A percentile compares a stretch with the other conserved stretches of the same genome.
Conservation (phyloP, 139 green algal species). For the Marvania coccoides region DNA sequence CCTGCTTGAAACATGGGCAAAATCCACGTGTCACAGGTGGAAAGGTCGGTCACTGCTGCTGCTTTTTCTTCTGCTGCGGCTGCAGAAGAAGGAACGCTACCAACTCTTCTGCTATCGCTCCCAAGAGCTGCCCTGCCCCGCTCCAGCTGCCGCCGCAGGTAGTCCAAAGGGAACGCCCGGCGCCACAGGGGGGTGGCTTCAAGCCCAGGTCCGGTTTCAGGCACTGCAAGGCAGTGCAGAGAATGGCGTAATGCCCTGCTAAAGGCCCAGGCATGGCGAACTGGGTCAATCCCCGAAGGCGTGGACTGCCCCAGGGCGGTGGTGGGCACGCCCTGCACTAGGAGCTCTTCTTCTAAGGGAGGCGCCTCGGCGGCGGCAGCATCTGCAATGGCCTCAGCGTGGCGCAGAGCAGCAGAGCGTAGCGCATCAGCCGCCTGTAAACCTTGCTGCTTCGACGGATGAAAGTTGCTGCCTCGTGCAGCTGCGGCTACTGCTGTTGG, state of each 20-base stretch:
- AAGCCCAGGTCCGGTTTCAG: too few relatives aligned
- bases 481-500: background rate
- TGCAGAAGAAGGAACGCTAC: background rate
- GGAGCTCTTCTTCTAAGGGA: too few relatives aligned
- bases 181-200: too few relatives aligned
- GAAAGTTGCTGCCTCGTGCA: background rate
- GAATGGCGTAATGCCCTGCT: background rate
- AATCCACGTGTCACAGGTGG: slow-evolving; percentile 28
- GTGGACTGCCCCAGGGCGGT: background rate
- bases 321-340: too few relatives aligned
- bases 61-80: background rate
- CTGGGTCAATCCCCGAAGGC: background rate
- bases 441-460: background rate
- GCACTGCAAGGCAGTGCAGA: slow-evolving; percentile 6
- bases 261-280: background rate
- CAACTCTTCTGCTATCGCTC: background rate
- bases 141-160: background rate
- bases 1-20: slow-evolving; percentile 41
- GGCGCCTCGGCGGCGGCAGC: background rate
- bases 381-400: background rate
- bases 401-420: background rate
- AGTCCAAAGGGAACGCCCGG: too few relatives aligned
- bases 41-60: background rate
- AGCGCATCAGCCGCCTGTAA: background rate
- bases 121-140: background rate